These are phyloP conservation scores for Tothia fuscella DNA, from an alignment of 2,329 filamentous ascomycete genomes.

Conservation along the genomic window DNA sequence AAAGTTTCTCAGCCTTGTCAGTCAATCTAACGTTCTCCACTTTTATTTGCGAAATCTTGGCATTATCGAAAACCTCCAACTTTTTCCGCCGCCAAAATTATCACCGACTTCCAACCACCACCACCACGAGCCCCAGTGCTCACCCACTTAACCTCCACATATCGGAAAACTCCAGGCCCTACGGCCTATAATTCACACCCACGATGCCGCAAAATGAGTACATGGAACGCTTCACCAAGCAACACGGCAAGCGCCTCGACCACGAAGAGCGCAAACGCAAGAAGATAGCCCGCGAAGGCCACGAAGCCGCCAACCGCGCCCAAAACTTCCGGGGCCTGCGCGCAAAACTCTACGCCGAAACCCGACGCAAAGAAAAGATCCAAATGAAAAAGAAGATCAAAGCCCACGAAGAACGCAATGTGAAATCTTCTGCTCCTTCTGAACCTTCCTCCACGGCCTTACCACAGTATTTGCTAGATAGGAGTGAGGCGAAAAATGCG, in stretches of 20 bases:
- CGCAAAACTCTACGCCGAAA: slow-evolving; percentile 88
- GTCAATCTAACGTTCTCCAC: too few species aligned
- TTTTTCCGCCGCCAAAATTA: too few species aligned
- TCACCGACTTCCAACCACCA: too few species aligned
- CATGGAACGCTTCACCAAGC: slow-evolving; percentile 62
- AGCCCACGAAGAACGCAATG: slow-evolving; percentile 88
- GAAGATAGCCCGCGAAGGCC: slow-evolving; percentile 73
- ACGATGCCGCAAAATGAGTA: slow-evolving; percentile 69
- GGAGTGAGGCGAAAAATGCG: slow-evolving; percentile 53
- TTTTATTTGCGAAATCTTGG: too few species aligned
- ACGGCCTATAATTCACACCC: too few species aligned
- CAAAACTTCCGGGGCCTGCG: slow-evolving; percentile 86
- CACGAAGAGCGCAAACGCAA: slow-evolving; percentile 86
- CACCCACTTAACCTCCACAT: too few species aligned
- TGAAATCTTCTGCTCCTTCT: slow-evolving; percentile 70
- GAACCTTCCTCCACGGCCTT: slow-evolving; percentile 73
- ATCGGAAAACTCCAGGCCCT: too few species aligned
- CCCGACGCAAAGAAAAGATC: slow-evolving; percentile 81
- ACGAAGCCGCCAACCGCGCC: slow-evolving; percentile 78
- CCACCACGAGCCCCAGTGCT: too few species aligned
- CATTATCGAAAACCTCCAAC: too few species aligned
- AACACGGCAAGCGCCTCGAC: slow-evolving; percentile 46
- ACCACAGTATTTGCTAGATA: slow-evolving; percentile 87
- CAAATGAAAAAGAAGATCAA: slow-evolving; percentile 48
- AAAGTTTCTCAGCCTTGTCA: too few species aligned